Evolutionary conservation across 306 rosid species (phyloP).

Genomic region (Cicer chorassanicum): DNA sequence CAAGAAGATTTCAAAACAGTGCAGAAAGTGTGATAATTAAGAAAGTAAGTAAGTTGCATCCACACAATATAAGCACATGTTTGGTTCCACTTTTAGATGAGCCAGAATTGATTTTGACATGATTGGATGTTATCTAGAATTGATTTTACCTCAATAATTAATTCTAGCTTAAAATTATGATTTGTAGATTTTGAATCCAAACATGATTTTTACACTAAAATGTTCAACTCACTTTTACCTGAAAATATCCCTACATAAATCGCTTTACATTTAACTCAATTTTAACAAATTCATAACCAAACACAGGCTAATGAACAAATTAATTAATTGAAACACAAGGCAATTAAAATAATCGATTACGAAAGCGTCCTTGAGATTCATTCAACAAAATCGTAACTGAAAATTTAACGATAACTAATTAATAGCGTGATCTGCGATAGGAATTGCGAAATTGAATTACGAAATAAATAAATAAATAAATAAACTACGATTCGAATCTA

Average conservation of each 20-base stretch:
- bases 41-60: neutral
- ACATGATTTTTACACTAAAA: too few species aligned
- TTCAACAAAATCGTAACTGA: conserved; percentile 36
- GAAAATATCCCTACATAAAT: too few species aligned
- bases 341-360: neutral
- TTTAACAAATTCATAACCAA: too few species aligned
- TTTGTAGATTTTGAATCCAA: too few species aligned
- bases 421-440: conserved; percentile 30
- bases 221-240: too few species aligned
- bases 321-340: neutral
- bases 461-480: conserved; percentile 36
- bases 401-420: neutral
- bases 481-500: conserved; percentile 4
- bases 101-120: too few species aligned
- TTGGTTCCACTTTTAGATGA: too few species aligned
- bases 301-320: neutral
- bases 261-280: too few species aligned
- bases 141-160: too few species aligned
- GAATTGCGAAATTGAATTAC: conserved; percentile 27
- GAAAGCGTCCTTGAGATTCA: conserved; percentile 23
- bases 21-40: conserved; percentile 32
- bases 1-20: neutral
- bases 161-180: too few species aligned
- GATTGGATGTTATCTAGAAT: too few species aligned
- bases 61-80: neutral